Evolutionary conservation across 371 early-diverging fungal species (phyloP), one percentile per base, ranked within the genome.

Genomic region (Mucor plumbeus): DNA sequence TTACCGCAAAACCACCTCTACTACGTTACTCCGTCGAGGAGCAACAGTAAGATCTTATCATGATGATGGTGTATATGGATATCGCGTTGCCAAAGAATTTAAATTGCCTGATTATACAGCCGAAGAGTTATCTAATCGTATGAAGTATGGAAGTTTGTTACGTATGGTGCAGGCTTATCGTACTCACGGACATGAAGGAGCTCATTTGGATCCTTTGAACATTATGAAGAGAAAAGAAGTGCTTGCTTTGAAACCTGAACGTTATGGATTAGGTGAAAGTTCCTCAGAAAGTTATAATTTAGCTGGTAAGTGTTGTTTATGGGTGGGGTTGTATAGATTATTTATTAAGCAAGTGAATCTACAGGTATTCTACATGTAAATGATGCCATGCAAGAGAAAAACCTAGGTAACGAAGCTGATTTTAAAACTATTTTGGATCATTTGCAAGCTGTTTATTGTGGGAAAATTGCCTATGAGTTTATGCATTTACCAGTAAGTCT

Each of bases 401-500:
- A 17, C 74, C 74, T 34, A 70, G 77, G 40, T 74, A 85, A 35
- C 31, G 83, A 87, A 54, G 91, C 92, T 26, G 79, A 85, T 50
- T 81, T 94, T 31, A 81, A 88, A 60, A 84, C 88, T 19, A 89
- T 97, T 44, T 38, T 93, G 64, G 68, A 81, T 39, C 91, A 95
- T 64, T 82, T 97, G 26, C 80, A 88, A 56, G 75, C 83, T 50
- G 85, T 90, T 7, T 97, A 97, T 77, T 90, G 92, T 72, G 94
- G 92, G 48, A 84, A 90, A 59, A 94, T 97, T 63, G 98, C 95
- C 14, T 95, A 93, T 71, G 98, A 97, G 84, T 97, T 97, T 80
- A 87, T 85, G 76, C 97, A 97, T 72, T 87, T 97, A 39, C 95
- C 96, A 4, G 91, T 88, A 82, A 64, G 77, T 67, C 19, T n/a